Evolutionary conservation across 78 protist species (phyloP).

Genomic region (Dictyostelium brefeldianum): DNA sequence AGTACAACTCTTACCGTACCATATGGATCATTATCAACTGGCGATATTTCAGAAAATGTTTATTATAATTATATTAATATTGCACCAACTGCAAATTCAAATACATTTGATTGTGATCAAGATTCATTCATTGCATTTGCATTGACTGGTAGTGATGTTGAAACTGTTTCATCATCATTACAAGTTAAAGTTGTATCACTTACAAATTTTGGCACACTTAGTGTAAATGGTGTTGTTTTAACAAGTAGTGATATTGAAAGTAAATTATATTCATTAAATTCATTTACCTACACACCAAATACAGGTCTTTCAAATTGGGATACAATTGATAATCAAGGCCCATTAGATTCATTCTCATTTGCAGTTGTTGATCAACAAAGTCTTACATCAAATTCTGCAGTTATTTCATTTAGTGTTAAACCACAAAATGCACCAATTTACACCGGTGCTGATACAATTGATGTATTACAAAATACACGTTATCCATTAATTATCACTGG

Average conservation of each 20-base stretch:
- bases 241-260: not conserved
- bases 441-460: not conserved
- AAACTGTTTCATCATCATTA: not conserved
- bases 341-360: conserved; percentile 15
- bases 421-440: conserved; percentile 32
- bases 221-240: not conserved
- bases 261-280: not conserved
- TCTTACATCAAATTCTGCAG: not conserved
- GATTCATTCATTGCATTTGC: not conserved
- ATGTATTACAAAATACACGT: not conserved
- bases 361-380: not conserved
- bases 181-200: not conserved
- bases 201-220: conserved; percentile 33
- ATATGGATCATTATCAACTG: not conserved
- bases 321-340: not conserved
- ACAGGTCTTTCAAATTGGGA: conserved; percentile 9
- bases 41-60: not conserved
- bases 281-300: conserved; percentile 22
- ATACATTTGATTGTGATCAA: not conserved
- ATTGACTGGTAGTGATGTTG: conserved; percentile 14
- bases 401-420: conserved; percentile 2
- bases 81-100: not conserved
- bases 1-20: not conserved
- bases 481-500: not conserved
- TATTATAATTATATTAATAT: not conserved